Percentiles rank a stretch among this genome's conserved stretches.
Conservation (phyloP, 139 green algal species). For the Chlamydomonas eustigma region DNA sequence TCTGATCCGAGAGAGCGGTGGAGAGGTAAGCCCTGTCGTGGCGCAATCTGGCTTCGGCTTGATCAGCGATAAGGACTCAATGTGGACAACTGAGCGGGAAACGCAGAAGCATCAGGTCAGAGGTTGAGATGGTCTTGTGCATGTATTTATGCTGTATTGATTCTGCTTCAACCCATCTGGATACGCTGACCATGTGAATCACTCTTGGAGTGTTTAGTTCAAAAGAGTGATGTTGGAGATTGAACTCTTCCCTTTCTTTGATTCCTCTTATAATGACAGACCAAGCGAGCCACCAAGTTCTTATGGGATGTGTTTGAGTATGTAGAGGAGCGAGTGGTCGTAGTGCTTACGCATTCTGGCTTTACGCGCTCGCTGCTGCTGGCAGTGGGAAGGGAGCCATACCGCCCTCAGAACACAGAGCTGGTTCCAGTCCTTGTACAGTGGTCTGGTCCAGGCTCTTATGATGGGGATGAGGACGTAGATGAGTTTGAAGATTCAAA, state of each 20-base stretch:
- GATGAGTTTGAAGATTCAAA: background rate
- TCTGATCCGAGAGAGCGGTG: background rate
- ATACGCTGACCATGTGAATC: background rate
- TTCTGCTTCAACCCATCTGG: background rate
- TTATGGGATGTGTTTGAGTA: constrained; percentile 47
- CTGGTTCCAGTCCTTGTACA: constrained; percentile 42
- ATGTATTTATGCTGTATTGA: constrained; percentile 1
- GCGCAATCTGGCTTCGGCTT: constrained; percentile 40
- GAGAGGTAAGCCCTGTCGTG: background rate
- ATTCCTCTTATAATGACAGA: constrained; percentile 16
- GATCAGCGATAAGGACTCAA: constrained; percentile 42
- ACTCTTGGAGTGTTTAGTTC: background rate
- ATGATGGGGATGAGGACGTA: background rate
- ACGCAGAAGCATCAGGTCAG: constrained; percentile 53
- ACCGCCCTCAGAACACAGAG: constrained; percentile 53
- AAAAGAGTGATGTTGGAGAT: background rate
- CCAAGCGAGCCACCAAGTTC: constrained; percentile 49
- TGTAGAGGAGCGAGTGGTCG: constrained; percentile 41
- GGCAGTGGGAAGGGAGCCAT: constrained; percentile 51
- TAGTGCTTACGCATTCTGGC: constrained; percentile 59
- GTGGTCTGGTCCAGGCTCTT: background rate
- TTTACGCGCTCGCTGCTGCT: constrained; percentile 58
- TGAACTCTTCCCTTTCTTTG: background rate
- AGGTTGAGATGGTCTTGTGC: background rate
- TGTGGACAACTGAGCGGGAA: constrained; percentile 59